Base-by-base conservation (phyloP, 257 asterid genomes). In the Echium plantagineum region DNA sequence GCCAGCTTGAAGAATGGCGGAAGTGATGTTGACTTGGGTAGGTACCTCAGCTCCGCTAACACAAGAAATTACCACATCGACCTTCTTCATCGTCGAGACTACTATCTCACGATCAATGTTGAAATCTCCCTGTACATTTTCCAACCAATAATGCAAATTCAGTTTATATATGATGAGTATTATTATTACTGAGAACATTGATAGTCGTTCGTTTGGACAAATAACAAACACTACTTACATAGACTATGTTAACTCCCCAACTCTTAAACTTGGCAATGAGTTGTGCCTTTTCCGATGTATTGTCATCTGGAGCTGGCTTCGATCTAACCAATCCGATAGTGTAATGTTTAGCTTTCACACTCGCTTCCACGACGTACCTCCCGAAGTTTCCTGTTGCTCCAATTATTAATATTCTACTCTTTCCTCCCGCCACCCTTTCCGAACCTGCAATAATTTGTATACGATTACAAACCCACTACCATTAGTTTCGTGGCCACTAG, bases 1-100 rank as follows among this genome's bases (percentile, higher is more conserved):
- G 19, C 78, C 82, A 15, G 71, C 78, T 63, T 73, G 69, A 48
- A 66, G 70, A 21, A 76, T 72, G 32, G 81, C 81, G 0, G 66
- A 60, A 49, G 64, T 57, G 18, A 72, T 72, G 51, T 69, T 63
- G 5, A 38, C 63, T 47, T 72, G 81, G 64, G 61, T 71, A 46
- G 64, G 59, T 21, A 63, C 21, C 8, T 32, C 30, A 5, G 24
- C 4, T 51, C 46, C 17, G 1, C 62, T 62, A 0, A 77, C 71
- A 4, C 76, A 6, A 47, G 82, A 73, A 12, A 77, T 77, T 8
- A 52, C 56, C 21, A 52, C 60, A 56, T 56, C 60, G 31, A 56
- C 60, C 4, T 42, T 38, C 60, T 13, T 56, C 60, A 56, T 56
- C 21, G 60, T 26, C 5, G 12, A 1, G 42, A 56, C 60, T 16